Conservation (phyloP, 2,329 filamentous ascomycete species). For the Chrysosporium queenslandicum region DNA sequence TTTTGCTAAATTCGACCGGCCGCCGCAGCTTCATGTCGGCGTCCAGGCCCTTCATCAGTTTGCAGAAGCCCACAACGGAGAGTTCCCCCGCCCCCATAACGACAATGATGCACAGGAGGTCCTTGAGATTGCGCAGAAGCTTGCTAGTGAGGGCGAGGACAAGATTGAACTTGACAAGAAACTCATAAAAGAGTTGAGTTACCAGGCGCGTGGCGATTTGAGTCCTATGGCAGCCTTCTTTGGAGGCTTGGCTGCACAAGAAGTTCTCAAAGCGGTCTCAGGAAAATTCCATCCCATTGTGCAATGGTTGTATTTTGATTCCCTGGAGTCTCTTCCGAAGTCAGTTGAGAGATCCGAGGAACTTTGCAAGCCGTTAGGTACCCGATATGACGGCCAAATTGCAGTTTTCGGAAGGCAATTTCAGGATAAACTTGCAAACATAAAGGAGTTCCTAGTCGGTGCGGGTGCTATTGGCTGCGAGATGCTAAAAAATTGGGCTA, state of each 20-base stretch:
- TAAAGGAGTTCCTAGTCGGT: slow-evolving; percentile 89
- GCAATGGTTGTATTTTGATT: slow-evolving; percentile 97
- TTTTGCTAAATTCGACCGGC: slow-evolving; percentile 95
- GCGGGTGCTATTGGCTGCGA: slow-evolving; percentile 96
- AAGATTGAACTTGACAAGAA: slow-evolving; percentile 84
- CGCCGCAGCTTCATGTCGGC: slow-evolving; percentile 80
- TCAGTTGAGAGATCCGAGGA: slow-evolving; percentile 68
- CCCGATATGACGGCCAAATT: slow-evolving; percentile 92
- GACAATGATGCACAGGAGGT: slow-evolving; percentile 73
- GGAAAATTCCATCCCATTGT: slow-evolving; percentile 95
- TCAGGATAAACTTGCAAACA: slow-evolving; percentile 84
- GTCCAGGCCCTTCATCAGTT: slow-evolving; percentile 89
- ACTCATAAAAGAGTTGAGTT: slow-evolving; percentile 82
- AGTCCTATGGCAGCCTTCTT: slow-evolving; percentile 92
- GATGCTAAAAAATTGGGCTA: slow-evolving; percentile 99
- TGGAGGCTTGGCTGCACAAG: slow-evolving; percentile 84
- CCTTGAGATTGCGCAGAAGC: slow-evolving; percentile 60
- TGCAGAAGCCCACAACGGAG: slow-evolving; percentile 57
- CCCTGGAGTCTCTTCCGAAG: slow-evolving; percentile 82
- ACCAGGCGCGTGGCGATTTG: slow-evolving; percentile 83
- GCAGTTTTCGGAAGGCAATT: slow-evolving; percentile 89
- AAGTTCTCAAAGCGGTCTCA: slow-evolving; percentile 91
- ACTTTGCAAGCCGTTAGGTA: slow-evolving; percentile 72
- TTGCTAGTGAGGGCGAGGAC: slow-evolving; percentile 57
- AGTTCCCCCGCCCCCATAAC: slow-evolving; percentile 72